Conservation (phyloP, 2,329 filamentous ascomycete genomes). For the Dactylellina haptotyla region DNA sequence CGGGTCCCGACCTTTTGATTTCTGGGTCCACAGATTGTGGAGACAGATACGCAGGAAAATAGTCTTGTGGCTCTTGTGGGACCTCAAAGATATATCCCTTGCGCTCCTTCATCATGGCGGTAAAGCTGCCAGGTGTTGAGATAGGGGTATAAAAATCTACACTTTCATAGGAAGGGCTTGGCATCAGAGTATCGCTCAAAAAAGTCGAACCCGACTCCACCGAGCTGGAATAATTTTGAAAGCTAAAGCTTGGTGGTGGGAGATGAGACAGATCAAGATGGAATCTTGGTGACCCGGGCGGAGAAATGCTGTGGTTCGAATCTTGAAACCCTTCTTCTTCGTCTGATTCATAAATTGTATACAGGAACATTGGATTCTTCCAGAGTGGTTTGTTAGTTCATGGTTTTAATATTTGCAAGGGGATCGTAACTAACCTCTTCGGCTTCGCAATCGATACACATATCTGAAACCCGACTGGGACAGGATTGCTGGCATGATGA, state of each 20-base stretch:
- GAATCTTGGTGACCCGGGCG: conserved; percentile 4
- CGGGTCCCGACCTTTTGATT: conserved; percentile 16
- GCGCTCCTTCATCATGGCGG: conserved; percentile 26
- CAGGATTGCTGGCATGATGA: conserved; percentile 26
- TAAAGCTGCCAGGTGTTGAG: conserved; percentile 44
- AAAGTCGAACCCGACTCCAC: conserved; percentile 23
- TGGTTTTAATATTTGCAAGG: too few species aligned
- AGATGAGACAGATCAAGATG: conserved; percentile 19
- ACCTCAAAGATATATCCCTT: conserved; percentile 36
- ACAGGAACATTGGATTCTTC: conserved; percentile 48
- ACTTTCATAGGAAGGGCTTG: conserved; percentile 19
- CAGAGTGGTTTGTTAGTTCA: not conserved
- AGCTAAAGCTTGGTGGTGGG: conserved; percentile 21
- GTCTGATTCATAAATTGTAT: conserved; percentile 49
- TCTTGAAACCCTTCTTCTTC: conserved; percentile 14
- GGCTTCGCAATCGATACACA: conserved; percentile 36
- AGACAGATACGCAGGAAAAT: conserved; percentile 28
- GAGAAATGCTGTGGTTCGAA: not conserved
- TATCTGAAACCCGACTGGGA: conserved; percentile 22
- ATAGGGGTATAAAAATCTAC: conserved; percentile 12
- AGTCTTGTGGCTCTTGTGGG: conserved; percentile 28
- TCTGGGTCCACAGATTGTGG: conserved; percentile 26
- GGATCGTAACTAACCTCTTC: conserved; percentile 27
- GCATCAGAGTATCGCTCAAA: conserved; percentile 4
- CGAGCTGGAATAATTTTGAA: conserved; percentile 29